A percentile compares a stretch with the other conserved stretches of the same genome.
Evolutionary conservation across 2,329 filamentous ascomycete species (phyloP).

Genomic region (Boeremia lycopersici): DNA sequence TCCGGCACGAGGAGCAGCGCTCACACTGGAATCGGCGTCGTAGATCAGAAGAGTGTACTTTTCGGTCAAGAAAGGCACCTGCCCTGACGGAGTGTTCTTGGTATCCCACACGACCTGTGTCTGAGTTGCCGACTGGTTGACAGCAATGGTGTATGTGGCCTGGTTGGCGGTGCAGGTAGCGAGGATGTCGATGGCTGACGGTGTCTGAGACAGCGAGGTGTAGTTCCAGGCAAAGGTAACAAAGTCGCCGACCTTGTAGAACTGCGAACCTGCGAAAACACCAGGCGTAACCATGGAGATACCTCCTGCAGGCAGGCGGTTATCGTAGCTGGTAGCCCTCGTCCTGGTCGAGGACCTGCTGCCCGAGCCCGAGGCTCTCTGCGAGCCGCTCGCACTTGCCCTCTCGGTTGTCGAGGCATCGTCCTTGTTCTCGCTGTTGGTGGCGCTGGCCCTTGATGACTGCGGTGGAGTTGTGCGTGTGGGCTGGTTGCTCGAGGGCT

Average conservation of each 20-base stretch:
- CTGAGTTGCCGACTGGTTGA: conserved; percentile 61
- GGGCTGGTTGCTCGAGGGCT: conserved; percentile 21
- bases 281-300: conserved; percentile 67
- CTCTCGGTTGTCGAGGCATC: conserved; percentile 24
- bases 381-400: conserved; percentile 23
- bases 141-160: conserved; percentile 65
- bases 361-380: conserved; percentile 27
- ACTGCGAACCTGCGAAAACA: conserved; percentile 56
- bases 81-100: conserved; percentile 32
- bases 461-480: conserved; percentile 10
- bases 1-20: conserved; percentile 59
- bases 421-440: conserved; percentile 22
- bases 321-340: conserved; percentile 53
- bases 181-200: conserved; percentile 65
- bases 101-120: conserved; percentile 68
- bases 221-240: conserved; percentile 73
- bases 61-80: conserved; percentile 59
- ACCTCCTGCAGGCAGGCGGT: conserved; percentile 62
- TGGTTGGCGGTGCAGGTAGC: conserved; percentile 65
- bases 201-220: conserved; percentile 65
- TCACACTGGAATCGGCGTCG: conserved; percentile 61
- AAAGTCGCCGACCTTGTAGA: conserved; percentile 68
- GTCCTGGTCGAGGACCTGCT: conserved; percentile 24
- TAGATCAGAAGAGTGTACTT: conserved; percentile 69
- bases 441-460: conserved; percentile 12